Percentiles rank a stretch among this genome's conserved stretches.
Evolutionary conservation across 2,329 filamentous ascomycete species (phyloP).

Genomic region (Nigrospora sphaerica): DNA sequence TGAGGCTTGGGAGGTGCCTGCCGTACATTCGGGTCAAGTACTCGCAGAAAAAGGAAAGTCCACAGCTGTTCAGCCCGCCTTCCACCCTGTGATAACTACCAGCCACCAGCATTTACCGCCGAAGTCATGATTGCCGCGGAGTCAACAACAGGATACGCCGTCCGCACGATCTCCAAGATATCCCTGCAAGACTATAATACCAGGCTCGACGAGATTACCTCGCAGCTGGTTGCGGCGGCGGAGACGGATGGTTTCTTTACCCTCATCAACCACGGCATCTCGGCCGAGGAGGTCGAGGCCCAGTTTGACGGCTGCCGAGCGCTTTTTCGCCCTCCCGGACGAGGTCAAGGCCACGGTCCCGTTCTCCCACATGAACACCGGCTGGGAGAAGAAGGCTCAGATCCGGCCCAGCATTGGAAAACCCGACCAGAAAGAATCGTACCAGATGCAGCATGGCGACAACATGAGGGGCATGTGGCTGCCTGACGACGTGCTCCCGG

Average conservation of each 20-base stretch:
- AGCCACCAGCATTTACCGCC: neutral
- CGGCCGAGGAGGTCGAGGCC: constrained; percentile 36
- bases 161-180: constrained; percentile 40
- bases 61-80: neutral
- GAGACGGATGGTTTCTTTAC: constrained; percentile 57
- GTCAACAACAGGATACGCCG: constrained; percentile 27
- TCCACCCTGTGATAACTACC: neutral
- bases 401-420: constrained; percentile 52
- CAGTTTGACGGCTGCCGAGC: constrained; percentile 42
- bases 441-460: constrained; percentile 55
- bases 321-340: constrained; percentile 47
- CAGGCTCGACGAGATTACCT: constrained; percentile 46
- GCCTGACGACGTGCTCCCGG: constrained; percentile 35
- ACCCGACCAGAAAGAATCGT: constrained; percentile 53
- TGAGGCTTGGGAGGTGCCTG: too few species aligned
- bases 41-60: neutral
- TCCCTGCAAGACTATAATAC: constrained; percentile 45
- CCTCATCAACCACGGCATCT: constrained; percentile 47
- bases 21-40: too few species aligned
- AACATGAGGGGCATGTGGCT: constrained; percentile 48
- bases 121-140: neutral
- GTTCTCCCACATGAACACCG: constrained; percentile 47
- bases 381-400: constrained; percentile 54
- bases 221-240: constrained; percentile 43
- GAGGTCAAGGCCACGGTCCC: constrained; percentile 45